Conservation (phyloP, 2,329 filamentous ascomycete genomes). For the Sclerotiophoma versabilis region DNA sequence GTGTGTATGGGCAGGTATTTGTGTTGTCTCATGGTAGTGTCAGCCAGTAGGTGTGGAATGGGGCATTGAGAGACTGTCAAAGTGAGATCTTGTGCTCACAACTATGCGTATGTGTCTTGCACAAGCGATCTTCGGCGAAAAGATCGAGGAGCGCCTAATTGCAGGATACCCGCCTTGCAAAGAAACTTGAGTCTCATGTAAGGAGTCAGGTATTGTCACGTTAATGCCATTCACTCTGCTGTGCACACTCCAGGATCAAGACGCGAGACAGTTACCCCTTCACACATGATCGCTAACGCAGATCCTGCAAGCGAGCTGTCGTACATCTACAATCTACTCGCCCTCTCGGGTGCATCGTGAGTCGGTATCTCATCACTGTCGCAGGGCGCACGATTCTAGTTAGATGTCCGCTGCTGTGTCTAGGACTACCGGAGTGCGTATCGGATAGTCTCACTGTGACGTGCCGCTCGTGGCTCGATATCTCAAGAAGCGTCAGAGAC, state of each 20-base stretch:
- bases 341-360: conserved; percentile 7
- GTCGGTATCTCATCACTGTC: not conserved
- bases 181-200: not conserved
- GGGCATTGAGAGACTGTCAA: not conserved
- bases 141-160: too few relatives aligned
- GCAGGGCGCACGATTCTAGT: not conserved
- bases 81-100: not conserved
- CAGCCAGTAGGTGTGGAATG: not conserved
- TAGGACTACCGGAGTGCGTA: not conserved
- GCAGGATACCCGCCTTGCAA: not conserved
- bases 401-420: conserved; percentile 8
- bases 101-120: not conserved
- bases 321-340: conserved; percentile 7
- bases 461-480: not conserved
- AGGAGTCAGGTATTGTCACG: not conserved
- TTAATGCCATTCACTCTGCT: not conserved
- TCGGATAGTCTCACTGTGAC: conserved; percentile 6
- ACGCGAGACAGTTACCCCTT: conserved; percentile 4
- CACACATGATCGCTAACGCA: not conserved
- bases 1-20: too few relatives aligned
- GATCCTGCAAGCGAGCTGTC: conserved; percentile 11
- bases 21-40: not conserved
- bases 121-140: not conserved
- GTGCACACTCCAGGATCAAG: conserved; percentile 7
- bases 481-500: not conserved